A percentile compares a stretch with the other conserved stretches of the same genome.
phyloP scores from a whole-genome alignment of 768 basidiomycete species.

The Leucosporidium creatinivorum region DNA sequence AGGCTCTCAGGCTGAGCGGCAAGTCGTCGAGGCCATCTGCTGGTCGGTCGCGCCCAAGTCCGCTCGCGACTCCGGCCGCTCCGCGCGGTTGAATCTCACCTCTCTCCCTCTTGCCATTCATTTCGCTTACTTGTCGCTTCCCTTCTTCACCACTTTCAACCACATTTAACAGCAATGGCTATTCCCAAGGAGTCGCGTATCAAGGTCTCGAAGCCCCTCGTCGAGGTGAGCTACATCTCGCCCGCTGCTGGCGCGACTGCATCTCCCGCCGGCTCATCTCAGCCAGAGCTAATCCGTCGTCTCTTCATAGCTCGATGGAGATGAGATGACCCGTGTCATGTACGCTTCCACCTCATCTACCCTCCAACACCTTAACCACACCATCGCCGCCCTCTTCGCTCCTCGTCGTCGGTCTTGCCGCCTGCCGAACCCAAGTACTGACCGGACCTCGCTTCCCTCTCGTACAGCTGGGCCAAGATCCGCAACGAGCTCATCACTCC shows the following conservation, averaged over 20 bases:
- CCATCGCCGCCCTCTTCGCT: too few species aligned
- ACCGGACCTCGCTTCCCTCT: too few species aligned
- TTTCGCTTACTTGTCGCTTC: too few species aligned
- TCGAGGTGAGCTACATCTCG: slow-evolving; percentile 27
- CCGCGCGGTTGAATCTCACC: too few species aligned
- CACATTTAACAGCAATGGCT: neutral
- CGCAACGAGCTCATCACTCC: slow-evolving; percentile 76
- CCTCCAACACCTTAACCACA: neutral
- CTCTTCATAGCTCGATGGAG: slow-evolving; percentile 35
- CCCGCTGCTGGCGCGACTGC: neutral
- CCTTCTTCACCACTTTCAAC: too few species aligned
- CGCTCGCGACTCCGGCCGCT: too few species aligned
- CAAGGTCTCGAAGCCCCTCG: slow-evolving; percentile 38
- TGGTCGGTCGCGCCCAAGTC: too few species aligned
- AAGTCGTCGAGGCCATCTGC: too few species aligned
- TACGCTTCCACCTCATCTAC: slow-evolving; percentile 79
- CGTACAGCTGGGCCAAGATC: slow-evolving; percentile 35
- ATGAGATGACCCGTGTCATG: slow-evolving; percentile 97
- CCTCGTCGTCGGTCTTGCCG: neutral
- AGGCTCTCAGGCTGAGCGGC: too few species aligned
- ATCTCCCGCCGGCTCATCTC: neutral
- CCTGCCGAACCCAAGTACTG: neutral
- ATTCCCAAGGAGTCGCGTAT: slow-evolving; percentile 15
- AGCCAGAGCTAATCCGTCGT: neutral
- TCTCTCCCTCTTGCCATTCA: too few species aligned